Base-by-base conservation (phyloP, 148 eudicot genomes). In the Euryodendron excelsum region DNA sequence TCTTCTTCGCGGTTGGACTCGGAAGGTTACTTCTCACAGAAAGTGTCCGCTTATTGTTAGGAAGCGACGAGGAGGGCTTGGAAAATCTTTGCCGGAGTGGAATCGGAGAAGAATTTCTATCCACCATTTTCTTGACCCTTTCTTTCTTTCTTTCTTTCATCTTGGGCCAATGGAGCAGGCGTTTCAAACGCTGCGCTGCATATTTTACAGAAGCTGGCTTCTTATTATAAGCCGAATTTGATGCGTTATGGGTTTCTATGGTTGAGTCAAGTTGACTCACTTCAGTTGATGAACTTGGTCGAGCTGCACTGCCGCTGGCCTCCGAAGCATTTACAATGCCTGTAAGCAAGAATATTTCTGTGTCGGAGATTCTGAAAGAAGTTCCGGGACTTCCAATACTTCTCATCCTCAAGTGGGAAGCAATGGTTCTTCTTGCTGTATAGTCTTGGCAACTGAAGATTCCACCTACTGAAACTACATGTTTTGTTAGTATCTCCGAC, bases 401-500 rank as follows among this genome's bases (percentile, higher is more conserved):
- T 80, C 91, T 91, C 89, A 83, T 83, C 84, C 85, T 93, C 62
- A 96, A 56, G 33, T 91, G 98, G 75, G 97, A 90, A 63, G 98
- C 97, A 56, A 96, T 79, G 39, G 88, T 85, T 84, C 81, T 86
- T 82, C 99, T 87, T 17, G 92, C 88, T 0, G 88, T 85, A 74
- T 89, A 81, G 76, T 93, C 93, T 72, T 89, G 87, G 80, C 87
- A 88, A 74, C 86, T 85, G 67, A 92, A 91, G 39, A 93, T 83
- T 53, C 98, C 99, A 30, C 99, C 99, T 4, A 92, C 98, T 21
- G 97, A 89, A 77, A 96, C 87, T 83, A 96, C 58, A 73, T 89
- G 98, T 45, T 86, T 79, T 25, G 89, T 88, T 44, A 96, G 84
- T 61, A 83, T 77, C 33, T 96, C 97, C 0, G 97, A 93, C 23